phyloP scores from a whole-genome alignment of 306 rosid species.

The Cicer bijugum region DNA sequence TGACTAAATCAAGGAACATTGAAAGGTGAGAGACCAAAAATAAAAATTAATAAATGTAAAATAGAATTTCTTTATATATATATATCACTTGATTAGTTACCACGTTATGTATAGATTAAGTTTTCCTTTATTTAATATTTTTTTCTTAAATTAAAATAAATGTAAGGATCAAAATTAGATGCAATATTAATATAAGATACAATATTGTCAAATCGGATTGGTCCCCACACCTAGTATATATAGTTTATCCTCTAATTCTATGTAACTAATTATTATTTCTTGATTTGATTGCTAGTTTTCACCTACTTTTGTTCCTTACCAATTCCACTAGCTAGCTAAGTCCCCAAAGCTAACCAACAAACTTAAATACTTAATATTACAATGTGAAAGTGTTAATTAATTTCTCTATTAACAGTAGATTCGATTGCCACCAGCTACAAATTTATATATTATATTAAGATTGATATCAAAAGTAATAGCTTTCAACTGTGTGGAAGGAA shows the following conservation, averaged over 20 bases:
- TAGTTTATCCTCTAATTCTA: conserved; percentile 15
- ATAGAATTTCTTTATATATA: too few relatives aligned
- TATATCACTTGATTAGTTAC: conserved; percentile 39
- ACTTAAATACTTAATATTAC: conserved; percentile 28
- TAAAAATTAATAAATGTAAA: too few relatives aligned
- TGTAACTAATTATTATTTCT: conserved; percentile 23
- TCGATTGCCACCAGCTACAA: conserved; percentile 8
- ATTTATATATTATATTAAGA: background rate
- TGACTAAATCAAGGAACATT: too few relatives aligned
- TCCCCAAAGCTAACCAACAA: conserved; percentile 9
- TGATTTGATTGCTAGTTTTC: conserved; percentile 41
- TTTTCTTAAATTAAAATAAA: conserved; percentile 14
- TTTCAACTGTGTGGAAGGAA: background rate
- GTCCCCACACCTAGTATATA: conserved; percentile 27
- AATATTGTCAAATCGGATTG: conserved; percentile 48
- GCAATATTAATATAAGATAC: conserved; percentile 10
- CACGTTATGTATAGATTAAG: conserved; percentile 6
- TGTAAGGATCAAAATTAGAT: conserved; percentile 23
- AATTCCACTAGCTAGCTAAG: conserved; percentile 41
- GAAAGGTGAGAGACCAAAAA: too few relatives aligned
- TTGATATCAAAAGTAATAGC: conserved; percentile 36
- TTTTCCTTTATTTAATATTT: conserved; percentile 35
- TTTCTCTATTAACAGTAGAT: conserved; percentile 28
- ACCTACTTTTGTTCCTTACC: conserved; percentile 44
- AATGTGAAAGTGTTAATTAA: conserved; percentile 3